Conservation (phyloP, 2,329 filamentous ascomycete species). For the Xylariaceae sp. region DNA sequence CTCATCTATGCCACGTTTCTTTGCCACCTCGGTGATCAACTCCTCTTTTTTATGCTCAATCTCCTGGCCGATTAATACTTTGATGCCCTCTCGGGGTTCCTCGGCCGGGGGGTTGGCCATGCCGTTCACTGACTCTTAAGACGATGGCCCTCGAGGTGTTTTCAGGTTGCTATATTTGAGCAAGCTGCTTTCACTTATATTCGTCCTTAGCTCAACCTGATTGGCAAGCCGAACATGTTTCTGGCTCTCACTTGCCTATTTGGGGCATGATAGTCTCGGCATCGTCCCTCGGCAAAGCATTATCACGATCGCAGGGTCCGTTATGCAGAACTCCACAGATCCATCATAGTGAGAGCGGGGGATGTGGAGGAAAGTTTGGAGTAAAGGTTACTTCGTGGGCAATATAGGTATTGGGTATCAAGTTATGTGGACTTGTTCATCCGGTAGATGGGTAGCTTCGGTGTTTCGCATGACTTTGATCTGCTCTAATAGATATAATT, state of each 20-base stretch:
- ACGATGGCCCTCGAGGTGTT: neutral
- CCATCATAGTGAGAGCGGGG: constrained; percentile 16
- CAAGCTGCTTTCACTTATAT: constrained; percentile 1
- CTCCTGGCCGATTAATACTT: constrained; percentile 6
- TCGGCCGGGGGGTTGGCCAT: constrained; percentile 5
- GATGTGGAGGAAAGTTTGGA: constrained; percentile 16
- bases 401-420: neutral
- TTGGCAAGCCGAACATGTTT: neutral
- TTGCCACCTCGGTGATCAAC: constrained; percentile 1
- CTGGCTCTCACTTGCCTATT: neutral
- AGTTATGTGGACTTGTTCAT: constrained; percentile 1
- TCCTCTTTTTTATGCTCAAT: constrained; percentile 21
- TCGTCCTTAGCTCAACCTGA: neutral
- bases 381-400: constrained; percentile 1
- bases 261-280: neutral
- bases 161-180: neutral
- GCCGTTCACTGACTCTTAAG: neutral
- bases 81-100: constrained; percentile 5
- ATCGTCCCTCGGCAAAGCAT: constrained; percentile 12
- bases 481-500: constrained; percentile 2
- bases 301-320: constrained; percentile 7
- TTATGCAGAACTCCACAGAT: constrained; percentile 4
- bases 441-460: constrained; percentile 2
- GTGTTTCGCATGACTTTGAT: constrained; percentile 1
- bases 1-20: constrained; percentile 26